Evolutionary conservation across 2,329 filamentous ascomycete genomes (phyloP).

Genomic region (Leptosphaerulina australis): DNA sequence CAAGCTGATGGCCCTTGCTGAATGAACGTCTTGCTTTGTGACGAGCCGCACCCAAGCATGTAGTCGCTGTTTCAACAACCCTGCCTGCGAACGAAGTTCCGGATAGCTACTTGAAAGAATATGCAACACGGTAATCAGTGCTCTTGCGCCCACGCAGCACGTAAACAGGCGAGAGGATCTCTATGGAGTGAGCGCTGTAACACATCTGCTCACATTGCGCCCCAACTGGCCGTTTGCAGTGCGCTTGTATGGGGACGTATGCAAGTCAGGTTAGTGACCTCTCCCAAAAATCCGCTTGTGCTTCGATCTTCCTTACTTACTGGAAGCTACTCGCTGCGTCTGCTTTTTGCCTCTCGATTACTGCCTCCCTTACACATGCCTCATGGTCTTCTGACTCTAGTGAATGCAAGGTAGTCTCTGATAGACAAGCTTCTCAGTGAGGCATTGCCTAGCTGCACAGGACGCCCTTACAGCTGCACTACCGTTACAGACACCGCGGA

Average conservation of each 20-base stretch:
- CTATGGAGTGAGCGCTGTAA: constrained; percentile 34
- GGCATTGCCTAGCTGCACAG: constrained; percentile 19
- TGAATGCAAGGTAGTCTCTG: constrained; percentile 24
- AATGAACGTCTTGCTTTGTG: constrained; percentile 11
- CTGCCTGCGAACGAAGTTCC: constrained; percentile 23
- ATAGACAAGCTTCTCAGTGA: not conserved
- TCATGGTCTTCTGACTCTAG: constrained; percentile 20
- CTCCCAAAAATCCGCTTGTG: constrained; percentile 24
- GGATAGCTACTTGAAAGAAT: constrained; percentile 32
- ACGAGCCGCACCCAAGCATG: constrained; percentile 20
- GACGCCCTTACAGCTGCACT: constrained; percentile 37
- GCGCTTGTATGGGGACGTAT: constrained; percentile 15
- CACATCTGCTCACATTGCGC: constrained; percentile 29
- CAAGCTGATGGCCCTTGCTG: constrained; percentile 7
- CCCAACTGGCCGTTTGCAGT: constrained; percentile 30
- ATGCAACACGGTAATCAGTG: constrained; percentile 39
- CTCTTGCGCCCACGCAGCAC: constrained; percentile 42
- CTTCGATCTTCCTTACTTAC: constrained; percentile 17
- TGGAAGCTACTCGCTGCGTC: constrained; percentile 16
- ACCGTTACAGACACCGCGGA: constrained; percentile 22
- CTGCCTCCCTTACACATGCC: not conserved
- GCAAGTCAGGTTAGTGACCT: constrained; percentile 26
- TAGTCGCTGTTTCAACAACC: constrained; percentile 31
- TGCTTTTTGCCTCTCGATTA: constrained; percentile 6
- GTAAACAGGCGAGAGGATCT: constrained; percentile 34